phyloP scores from a whole-genome alignment of 768 basidiomycete species.

The Rossbeevera mucosa region DNA sequence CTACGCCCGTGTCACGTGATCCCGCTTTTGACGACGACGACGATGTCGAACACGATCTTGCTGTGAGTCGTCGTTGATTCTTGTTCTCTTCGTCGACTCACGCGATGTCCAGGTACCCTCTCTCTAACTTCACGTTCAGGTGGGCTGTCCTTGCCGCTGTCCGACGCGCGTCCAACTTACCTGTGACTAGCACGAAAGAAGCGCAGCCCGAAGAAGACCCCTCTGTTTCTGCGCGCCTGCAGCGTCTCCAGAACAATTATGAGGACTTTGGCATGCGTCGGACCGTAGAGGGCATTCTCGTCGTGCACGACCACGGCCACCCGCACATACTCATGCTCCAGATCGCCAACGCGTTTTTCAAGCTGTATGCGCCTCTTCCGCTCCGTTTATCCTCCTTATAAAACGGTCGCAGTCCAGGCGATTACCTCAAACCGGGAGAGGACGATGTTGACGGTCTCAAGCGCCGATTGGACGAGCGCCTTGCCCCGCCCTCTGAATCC shows the following conservation, averaged over 20 bases:
- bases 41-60: slow-evolving; percentile 49
- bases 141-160: slow-evolving; percentile 22
- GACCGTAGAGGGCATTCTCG: slow-evolving; percentile 75
- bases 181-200: slow-evolving; percentile 73
- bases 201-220: slow-evolving; percentile 97
- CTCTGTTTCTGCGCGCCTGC: slow-evolving; percentile 89
- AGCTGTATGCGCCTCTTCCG: slow-evolving; percentile 60
- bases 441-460: slow-evolving; percentile 90
- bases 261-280: slow-evolving; percentile 95
- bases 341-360: slow-evolving; percentile 98
- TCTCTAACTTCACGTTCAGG: slow-evolving; percentile 94
- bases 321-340: slow-evolving; percentile 98
- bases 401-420: slow-evolving; percentile 68
- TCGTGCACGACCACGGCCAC: slow-evolving; percentile 95
- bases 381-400: not conserved
- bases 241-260: slow-evolving; percentile 94
- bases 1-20: slow-evolving; percentile 13
- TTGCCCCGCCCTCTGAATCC: slow-evolving; percentile 73
- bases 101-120: slow-evolving; percentile 54
- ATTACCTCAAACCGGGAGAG: slow-evolving; percentile 96
- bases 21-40: not conserved
- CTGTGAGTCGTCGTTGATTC: slow-evolving; percentile 27
- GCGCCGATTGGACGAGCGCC: slow-evolving; percentile 80
- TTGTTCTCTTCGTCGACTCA: not conserved
- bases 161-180: slow-evolving; percentile 9